A percentile compares a stretch with the other conserved stretches of the same genome.
Evolutionary conservation across 345 rosid species (phyloP).

Genomic region (Diplotaxis tenuifolia): DNA sequence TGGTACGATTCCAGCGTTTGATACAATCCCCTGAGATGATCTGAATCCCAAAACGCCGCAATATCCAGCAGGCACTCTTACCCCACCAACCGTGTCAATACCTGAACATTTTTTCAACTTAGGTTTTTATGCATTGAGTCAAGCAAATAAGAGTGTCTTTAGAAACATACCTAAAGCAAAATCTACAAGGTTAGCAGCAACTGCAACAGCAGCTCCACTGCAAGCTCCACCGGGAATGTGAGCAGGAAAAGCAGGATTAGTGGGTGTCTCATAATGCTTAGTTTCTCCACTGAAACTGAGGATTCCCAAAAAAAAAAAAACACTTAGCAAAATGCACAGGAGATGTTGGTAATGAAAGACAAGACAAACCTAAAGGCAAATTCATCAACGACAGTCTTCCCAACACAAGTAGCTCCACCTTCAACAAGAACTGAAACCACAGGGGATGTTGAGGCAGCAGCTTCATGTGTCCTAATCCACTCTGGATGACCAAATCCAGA

Average conservation of each 20-base stretch:
- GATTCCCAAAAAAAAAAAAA: conserved; percentile 21
- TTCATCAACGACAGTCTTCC: conserved; percentile 86
- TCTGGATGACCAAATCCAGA: conserved; percentile 95
- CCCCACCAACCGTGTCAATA: conserved; percentile 82
- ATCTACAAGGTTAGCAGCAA: conserved; percentile 83
- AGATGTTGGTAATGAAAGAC: not conserved
- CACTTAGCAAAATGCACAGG: not conserved
- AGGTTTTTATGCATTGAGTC: too few species aligned
- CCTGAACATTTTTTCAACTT: conserved; percentile 53
- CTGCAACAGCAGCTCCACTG: conserved; percentile 95
- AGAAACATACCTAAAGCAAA: conserved; percentile 56
- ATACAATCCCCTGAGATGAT: conserved; percentile 68
- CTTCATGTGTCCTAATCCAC: conserved; percentile 73
- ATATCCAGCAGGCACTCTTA: conserved; percentile 80
- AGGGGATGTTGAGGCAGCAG: conserved; percentile 58
- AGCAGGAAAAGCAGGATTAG: conserved; percentile 73
- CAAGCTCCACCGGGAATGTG: conserved; percentile 83
- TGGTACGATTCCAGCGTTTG: conserved; percentile 60
- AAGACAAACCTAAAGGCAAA: conserved; percentile 64
- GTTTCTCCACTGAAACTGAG: conserved; percentile 84
- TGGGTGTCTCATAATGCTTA: conserved; percentile 75
- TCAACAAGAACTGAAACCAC: conserved; percentile 73
- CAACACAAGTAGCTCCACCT: conserved; percentile 95
- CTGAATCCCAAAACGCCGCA: conserved; percentile 86
- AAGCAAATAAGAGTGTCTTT: not conserved